Evolutionary conservation across 176 grass and related monocot species (phyloP).

Genomic region (sorghum (Sorghum bicolor)): Sorghum_bicolor_NCBIv3 NC_012873.2:6664001-6664500

Average conservation of each 20-base stretch:
- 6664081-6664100: constrained; percentile 59
- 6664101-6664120: neutral
- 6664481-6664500: too few relatives aligned
- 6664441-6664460: too few relatives aligned
- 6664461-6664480: too few relatives aligned
- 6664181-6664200: neutral
- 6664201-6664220: too few relatives aligned
- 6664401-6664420: too few relatives aligned
- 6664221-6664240: too few relatives aligned
- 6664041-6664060: constrained; percentile 76
- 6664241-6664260: neutral
- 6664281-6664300: neutral
- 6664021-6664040: constrained; percentile 59
- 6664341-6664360: too few relatives aligned
- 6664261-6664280: neutral
- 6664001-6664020: constrained; percentile 57
- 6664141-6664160: neutral
- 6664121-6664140: neutral
- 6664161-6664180: neutral
- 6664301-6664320: neutral
- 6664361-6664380: too few relatives aligned
- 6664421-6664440: too few relatives aligned
- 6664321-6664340: neutral
- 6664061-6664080: constrained; percentile 67
- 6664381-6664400: too few relatives aligned